Evolutionary conservation across 345 rosid genomes (phyloP), one percentile per base, ranked within the genome.

Genomic region (Euclidium syriacum): DNA sequence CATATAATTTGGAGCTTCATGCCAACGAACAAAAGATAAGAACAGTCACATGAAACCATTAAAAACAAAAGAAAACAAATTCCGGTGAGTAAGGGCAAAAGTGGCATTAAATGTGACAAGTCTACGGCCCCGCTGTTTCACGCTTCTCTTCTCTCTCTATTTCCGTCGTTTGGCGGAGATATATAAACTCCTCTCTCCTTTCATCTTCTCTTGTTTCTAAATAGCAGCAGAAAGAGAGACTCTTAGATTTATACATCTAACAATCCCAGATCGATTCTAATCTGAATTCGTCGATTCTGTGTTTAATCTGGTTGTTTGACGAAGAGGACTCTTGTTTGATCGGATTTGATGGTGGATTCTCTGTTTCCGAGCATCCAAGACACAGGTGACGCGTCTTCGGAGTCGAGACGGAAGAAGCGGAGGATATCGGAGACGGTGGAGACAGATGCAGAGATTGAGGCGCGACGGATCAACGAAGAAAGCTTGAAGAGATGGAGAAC

Each of bases 401-500:
- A 81, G 47, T 75, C 73, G 12, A 64, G 61, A 15, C 62, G 75
- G 18, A 85, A 83, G 78, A 90, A 75, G 56, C 82, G 77, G 25
- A 76, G 74, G 59, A 73, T 76, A 76, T 46, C 67, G 24, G 72
- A 55, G 24, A 48, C 52, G 11, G 56, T n/a, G 3, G 15, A 16
- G 4, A 43, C 24, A 10, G 58, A 72, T 44, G 40, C 52, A 17
- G 20, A 39, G 33, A 4, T 11, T 14, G 48, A 58, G 12, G 26
- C 58, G n/a, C 33, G 20, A 26, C 68, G 64, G 12, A 47, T 48
- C 66, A 74, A 65, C 62, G 75, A 61, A 14, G 50, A 44, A 7
- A 56, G 32, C 15, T n/a, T 27, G 10, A 75, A 66, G 30, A 78
- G 80, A 70, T 94, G 99, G 99, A 75, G 71, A 65, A 79, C 88